Evolutionary conservation across 169 alveolate species (phyloP), one percentile per base, ranked within the genome.

Genomic region (Cyclospora cayetanensis): DNA sequence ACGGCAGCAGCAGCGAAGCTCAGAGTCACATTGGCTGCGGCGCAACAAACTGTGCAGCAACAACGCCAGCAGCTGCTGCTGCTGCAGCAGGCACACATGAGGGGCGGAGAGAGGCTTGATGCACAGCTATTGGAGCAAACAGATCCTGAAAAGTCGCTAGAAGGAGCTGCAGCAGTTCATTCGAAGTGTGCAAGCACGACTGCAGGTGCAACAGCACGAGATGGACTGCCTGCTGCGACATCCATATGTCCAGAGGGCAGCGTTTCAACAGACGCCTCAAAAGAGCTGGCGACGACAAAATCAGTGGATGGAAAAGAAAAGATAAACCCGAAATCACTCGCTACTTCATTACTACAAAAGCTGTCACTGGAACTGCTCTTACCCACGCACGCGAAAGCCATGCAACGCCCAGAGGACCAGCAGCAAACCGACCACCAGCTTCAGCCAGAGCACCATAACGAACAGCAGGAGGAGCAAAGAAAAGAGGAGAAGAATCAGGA

Each of bases 61-160:
- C 85, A 74, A 41, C 39, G 85, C 22, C 41, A 74, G 41, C 85
- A 74, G 22, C 65, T 74, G 85, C 25, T 74, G 43, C 41, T n/a
- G 41, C 60, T 74, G 85, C 85, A 74, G 15, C 12, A 74, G 85
- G 63, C 85, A 34, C 43, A 63, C 85, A 42, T 74, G 85, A 20
- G 65, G 20, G 41, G 65, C 22, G 85, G 85, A 34, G 85, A 74
- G 29, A 27, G 66, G 65, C 20, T 74, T 1, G 85, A 74, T 34
- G 39, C n/a, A n/a, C 66, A 74, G 25, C 85, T 74, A 27, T 52
- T 74, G 25, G 18, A 42, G 27, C 66, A 39, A 12, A 74, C 85
- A 0, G 27, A n/a, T 25, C 39, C 65, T n/a, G 12, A 9, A 29
- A 35, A 41, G 4, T n/a, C 41, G 4, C 43, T 34, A 12, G 42